Conservation (phyloP, 78 protist genomes). For the Diacronema lutheri region DNA sequence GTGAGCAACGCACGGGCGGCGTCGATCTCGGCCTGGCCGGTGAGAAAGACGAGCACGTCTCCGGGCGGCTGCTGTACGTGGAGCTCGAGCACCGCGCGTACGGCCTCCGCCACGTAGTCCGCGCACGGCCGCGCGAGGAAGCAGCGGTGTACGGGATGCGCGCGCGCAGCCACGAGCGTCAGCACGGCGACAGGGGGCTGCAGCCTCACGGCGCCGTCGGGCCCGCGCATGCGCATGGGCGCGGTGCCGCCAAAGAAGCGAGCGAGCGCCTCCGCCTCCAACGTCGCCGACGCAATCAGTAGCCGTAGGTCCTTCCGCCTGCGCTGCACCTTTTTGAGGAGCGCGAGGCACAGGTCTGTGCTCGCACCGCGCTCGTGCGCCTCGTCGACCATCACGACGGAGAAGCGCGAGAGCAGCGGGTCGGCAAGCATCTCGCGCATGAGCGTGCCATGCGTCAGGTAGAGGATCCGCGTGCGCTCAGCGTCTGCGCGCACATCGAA, state of each 20-base stretch:
- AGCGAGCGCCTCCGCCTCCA: constrained; percentile 72
- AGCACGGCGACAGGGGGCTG: background rate
- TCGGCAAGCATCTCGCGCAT: constrained; percentile 80
- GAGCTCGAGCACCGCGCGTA: constrained; percentile 85
- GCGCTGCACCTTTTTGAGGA: constrained; percentile 41
- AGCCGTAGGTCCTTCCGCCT: constrained; percentile 65
- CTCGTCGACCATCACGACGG: constrained; percentile 91
- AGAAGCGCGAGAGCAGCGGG: constrained; percentile 75
- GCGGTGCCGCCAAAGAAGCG: background rate
- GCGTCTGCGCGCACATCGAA: constrained; percentile 70
- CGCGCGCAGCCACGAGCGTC: background rate
- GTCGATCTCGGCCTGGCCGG: constrained; percentile 96
- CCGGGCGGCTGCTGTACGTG: constrained; percentile 87
- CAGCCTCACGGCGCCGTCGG: background rate
- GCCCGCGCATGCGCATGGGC: background rate
- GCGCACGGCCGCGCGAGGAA: background rate
- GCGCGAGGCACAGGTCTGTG: constrained; percentile 60
- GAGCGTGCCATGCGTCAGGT: constrained; percentile 93
- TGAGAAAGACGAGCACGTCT: constrained; percentile 89
- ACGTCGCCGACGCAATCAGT: constrained; percentile 89
- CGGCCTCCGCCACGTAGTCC: background rate
- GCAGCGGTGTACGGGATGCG: background rate
- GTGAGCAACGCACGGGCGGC: constrained; percentile 65
- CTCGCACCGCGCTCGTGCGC: constrained; percentile 91
- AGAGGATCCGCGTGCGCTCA: constrained; percentile 68